These are phyloP conservation scores for Triticum dicoccoides DNA, from an alignment of 176 grass and related monocot species.

Conservation along the genomic window DNA sequence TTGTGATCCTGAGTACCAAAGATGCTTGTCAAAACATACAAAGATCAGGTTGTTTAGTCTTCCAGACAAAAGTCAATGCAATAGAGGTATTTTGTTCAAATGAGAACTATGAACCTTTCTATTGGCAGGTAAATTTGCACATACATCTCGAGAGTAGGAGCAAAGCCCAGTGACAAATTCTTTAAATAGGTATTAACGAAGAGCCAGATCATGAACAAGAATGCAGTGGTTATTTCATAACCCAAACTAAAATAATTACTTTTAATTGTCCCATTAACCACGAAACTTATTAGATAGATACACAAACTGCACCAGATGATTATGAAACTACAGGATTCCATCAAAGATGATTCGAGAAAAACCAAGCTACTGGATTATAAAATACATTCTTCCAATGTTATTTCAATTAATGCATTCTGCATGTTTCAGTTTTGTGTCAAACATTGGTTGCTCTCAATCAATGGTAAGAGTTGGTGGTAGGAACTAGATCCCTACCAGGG, in stretches of 20 bases:
- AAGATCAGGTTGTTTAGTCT: neutral
- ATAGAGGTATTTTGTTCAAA: neutral
- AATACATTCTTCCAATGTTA: neutral
- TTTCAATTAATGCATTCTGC: neutral
- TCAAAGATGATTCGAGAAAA: neutral
- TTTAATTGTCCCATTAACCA: constrained; percentile 1
- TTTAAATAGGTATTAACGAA: neutral
- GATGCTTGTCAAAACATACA: neutral
- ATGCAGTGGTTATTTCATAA: neutral
- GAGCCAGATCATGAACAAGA: neutral
- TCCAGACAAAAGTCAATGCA: neutral
- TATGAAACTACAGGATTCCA: neutral
- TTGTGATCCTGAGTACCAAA: constrained; percentile 16
- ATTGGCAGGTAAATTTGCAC: neutral
- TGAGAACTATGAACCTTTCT: neutral
- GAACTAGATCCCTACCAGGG: no score
- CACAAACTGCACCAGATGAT: neutral
- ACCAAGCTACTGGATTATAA: neutral
- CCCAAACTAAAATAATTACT: neutral
- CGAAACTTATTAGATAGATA: neutral
- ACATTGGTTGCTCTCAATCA: constrained; percentile 1
- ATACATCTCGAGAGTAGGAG: constrained; percentile 16
- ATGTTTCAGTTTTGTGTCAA: neutral
- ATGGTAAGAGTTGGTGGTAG: neutral
- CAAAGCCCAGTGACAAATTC: neutral